A percentile compares a stretch with the other conserved stretches of the same genome.
Conservation (phyloP, 139 green algal genomes). For the Spirogloea muscicola region DNA sequence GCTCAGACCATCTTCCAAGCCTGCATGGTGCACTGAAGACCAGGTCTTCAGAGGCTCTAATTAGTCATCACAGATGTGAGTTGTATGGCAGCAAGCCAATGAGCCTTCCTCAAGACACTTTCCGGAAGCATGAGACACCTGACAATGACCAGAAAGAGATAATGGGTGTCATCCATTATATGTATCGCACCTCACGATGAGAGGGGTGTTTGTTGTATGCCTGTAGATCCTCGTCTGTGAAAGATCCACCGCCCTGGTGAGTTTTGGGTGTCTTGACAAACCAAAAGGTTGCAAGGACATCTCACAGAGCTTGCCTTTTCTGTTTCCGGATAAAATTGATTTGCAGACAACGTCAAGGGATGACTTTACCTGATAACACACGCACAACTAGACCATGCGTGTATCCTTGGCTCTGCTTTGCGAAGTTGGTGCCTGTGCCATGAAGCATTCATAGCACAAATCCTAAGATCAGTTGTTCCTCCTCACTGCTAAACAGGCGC, state of each 20-base stretch:
- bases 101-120: no score
- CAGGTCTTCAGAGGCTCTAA: no score
- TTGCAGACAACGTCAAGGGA: not conserved
- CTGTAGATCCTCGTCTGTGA: constrained; percentile 27
- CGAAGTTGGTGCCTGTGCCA: constrained; percentile 16
- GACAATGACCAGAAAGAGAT: no score
- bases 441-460: constrained; percentile 1
- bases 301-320: not conserved
- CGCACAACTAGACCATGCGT: constrained; percentile 26
- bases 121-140: no score
- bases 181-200: constrained; percentile 14
- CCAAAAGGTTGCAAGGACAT: not conserved
- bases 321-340: not conserved
- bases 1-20: no score
- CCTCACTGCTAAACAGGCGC: not conserved
- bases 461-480: not conserved
- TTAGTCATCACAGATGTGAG: no score
- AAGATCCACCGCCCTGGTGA: not conserved
- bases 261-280: not conserved
- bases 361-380: constrained; percentile 17
- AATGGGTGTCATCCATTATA: no score
- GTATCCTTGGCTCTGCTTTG: constrained; percentile 15
- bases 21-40: no score
- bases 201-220: constrained; percentile 28
- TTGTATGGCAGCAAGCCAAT: no score